Base-by-base conservation (phyloP, 495 filamentous ascomycete genomes). In the Apodospora peruviana region DNA sequence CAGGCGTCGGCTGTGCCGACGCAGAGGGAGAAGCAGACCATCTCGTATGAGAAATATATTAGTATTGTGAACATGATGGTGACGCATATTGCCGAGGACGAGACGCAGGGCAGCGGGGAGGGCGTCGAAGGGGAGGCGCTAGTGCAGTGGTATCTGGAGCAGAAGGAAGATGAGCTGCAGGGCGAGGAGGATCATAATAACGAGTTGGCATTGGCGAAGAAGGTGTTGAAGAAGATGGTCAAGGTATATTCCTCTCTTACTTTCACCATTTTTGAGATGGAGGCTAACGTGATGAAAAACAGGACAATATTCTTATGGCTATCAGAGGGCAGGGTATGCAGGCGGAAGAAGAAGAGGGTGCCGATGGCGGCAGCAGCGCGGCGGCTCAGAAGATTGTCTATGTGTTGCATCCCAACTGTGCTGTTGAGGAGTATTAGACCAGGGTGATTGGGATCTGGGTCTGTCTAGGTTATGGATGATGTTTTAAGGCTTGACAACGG, bases 41-140 rank as follows among this genome's bases (percentile, higher is more conserved):
- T 98, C 59, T 91, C 90, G 10, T 95, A 91, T 55, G 91, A 96
- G 60, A 94, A 93, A 68, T 99, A 95, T 67, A 88, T 91, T 64
- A 74, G 77, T 60, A 95, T 96, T 50, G 74, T 95, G 46, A 96
- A 95, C 57, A 64, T 87, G 51, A 68, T 99, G 14, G 88, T 96
- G 10, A 77, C 80, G 37, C 79, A 85, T 10, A 81, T 99, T 27
- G 71, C 59, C 17, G 70, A 73, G 42, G 86, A 89, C 52, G 90
- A 90, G 53, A 82, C 91, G 45, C 81, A 86, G 53, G 75, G 76
- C 1, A 74, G 72, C 2, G 90, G 89, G n/a, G 85, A 94, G 54
- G 93, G 93, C 36, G 83, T 97, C 8, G 90, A 95, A 56, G 83
- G 90, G 49, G 86, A 95, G 37, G 87, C 87, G 23, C 74, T 99